Base-by-base conservation (phyloP, 441 rosid genomes). In the Erodium trifolium region DNA sequence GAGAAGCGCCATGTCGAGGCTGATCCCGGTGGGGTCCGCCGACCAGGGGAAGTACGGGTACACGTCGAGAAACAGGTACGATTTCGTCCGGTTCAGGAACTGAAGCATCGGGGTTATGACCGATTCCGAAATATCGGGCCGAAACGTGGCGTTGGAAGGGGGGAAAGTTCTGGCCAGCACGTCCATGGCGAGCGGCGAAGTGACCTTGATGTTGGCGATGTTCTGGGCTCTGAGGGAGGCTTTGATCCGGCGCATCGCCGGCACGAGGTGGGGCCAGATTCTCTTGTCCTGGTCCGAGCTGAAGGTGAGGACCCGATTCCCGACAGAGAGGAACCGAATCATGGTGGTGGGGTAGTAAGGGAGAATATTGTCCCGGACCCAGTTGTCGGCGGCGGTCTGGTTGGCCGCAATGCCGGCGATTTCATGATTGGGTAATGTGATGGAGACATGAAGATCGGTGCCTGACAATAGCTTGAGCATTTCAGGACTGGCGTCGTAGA, bases 161-260 rank as follows among this genome's bases (percentile, higher is more conserved):
- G 98, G 93, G 65, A 78, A 87, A 3, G 90, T 63, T 2, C 83
- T 70, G 2, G 79, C 81, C 43, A 90, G 74, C n/a, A 77, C 34
- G 51, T 90, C 98, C 96, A 92, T 90, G 3, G 89, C 88, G 0
- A 90, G 53, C n/a, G 93, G 87, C 14, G 97, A 87, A 3, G 93
- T 78, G 0, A 92, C 80, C 78, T 88, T 90, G 80, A 92, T 82
- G 67, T 86, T 86, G 1, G 68, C 78, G 63, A 90, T 82, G 8
- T 77, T 74, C 10, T 75, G 76, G 8, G 75, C 49, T 65, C 64
- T 71, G 1, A 92, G 84, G 2, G 87, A 73, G 5, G 12, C 82
- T 70, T 79, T 83, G 29, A 93, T 84, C 34, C 66, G 82, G 0
- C 71, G 78, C 96, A 93, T 88, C 0, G 93, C 97, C 2, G 91